phyloP scores from a whole-genome alignment of 1,284 basidiomycete genomes.

The Heterobasidion irregulare region DNA sequence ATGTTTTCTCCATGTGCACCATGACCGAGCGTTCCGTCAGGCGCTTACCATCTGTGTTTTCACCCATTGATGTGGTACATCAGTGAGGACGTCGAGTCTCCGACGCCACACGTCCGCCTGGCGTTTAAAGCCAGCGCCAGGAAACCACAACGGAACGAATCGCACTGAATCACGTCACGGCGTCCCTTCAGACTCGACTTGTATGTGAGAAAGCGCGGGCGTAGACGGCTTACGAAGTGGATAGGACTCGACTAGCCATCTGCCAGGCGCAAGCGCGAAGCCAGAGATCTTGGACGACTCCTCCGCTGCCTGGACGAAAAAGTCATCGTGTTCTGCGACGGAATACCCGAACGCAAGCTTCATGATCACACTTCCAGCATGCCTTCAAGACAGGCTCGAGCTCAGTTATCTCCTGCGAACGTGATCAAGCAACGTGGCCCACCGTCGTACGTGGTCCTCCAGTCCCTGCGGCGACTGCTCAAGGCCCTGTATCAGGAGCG shows the following conservation, averaged over 20 bases:
- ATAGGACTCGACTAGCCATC: conserved; percentile 5
- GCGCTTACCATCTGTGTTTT: conserved; percentile 3
- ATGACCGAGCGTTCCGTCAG: neutral
- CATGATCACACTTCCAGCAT: conserved; percentile 1
- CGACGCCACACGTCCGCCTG: conserved; percentile 27
- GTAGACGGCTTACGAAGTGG: neutral
- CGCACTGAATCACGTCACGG: conserved; percentile 14
- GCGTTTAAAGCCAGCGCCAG: conserved; percentile 34
- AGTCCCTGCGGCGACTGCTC: neutral
- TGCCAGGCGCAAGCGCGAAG: neutral
- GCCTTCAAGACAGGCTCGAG: neutral
- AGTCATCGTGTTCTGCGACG: neutral
- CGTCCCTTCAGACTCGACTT: neutral
- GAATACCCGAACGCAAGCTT: conserved; percentile 1
- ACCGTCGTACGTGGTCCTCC: neutral
- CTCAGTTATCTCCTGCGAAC: neutral
- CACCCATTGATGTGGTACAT: conserved; percentile 2
- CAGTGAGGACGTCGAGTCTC: conserved; percentile 4
- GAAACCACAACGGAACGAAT: conserved; percentile 32
- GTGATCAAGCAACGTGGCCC: no score
- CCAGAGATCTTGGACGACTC: neutral
- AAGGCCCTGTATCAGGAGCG: neutral
- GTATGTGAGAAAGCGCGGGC: neutral
- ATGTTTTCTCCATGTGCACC: neutral
- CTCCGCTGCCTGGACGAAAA: neutral